Conservation (phyloP, 495 filamentous ascomycete genomes). For the Margaritispora aquatica region DNA sequence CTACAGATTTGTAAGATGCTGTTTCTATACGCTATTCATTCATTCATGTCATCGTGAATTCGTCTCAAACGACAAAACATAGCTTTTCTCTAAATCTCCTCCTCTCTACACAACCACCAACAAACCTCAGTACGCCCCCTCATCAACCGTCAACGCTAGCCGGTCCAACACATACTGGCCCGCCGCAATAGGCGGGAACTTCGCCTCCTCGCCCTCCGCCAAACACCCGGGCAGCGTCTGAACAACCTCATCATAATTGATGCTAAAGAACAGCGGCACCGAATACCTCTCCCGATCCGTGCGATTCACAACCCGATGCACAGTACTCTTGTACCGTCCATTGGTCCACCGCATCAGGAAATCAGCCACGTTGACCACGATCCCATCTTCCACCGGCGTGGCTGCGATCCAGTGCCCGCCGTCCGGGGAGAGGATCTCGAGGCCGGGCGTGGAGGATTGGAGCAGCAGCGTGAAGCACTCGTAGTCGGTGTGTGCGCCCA, state of each 20-base stretch:
- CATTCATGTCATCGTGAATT: too few relatives aligned
- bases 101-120: neutral
- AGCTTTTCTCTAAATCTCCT: neutral
- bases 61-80: too few relatives aligned
- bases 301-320: conserved; percentile 40
- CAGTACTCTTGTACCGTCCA: conserved; percentile 38
- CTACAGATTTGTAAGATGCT: too few relatives aligned
- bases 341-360: conserved; percentile 39
- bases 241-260: conserved; percentile 25
- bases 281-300: conserved; percentile 39
- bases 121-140: conserved; percentile 11
- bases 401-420: conserved; percentile 40
- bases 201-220: conserved; percentile 14
- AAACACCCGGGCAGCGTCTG: conserved; percentile 19
- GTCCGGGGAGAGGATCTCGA: conserved; percentile 45
- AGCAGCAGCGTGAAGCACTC: conserved; percentile 33
- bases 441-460: conserved; percentile 34
- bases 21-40: too few relatives aligned
- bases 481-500: conserved; percentile 43
- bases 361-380: conserved; percentile 46
- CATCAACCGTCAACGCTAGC: conserved; percentile 17
- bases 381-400: conserved; percentile 36
- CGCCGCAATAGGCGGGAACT: conserved; percentile 21
- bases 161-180: conserved; percentile 23
- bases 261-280: conserved; percentile 38